These are phyloP conservation scores for Fusarium beomiforme DNA, from an alignment of 2,329 filamentous ascomycete species.

Conservation along the genomic window DNA sequence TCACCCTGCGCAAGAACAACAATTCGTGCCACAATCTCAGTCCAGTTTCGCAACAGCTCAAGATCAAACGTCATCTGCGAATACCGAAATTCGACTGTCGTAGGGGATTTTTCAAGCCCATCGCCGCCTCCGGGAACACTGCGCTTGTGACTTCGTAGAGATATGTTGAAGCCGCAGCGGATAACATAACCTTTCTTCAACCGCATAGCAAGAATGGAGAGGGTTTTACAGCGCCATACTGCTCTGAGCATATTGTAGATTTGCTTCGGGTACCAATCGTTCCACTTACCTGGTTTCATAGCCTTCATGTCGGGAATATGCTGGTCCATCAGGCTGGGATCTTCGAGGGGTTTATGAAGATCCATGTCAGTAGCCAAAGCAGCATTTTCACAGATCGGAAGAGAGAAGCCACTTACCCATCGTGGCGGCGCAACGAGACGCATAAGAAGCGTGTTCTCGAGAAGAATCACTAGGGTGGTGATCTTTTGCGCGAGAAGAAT, in stretches of 20 bases:
- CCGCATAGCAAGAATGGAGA: not conserved
- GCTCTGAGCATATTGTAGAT: constrained; percentile 1
- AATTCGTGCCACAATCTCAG: constrained; percentile 25
- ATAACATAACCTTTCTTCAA: rapidly evolving
- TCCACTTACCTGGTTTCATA: constrained; percentile 11
- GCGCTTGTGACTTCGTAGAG: not conserved
- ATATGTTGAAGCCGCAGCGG: constrained; percentile 9
- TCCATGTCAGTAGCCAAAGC: not conserved
- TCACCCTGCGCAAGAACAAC: constrained; percentile 20
- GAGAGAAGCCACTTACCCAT: not conserved
- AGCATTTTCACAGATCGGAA: not conserved
- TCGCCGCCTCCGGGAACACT: rapidly evolving
- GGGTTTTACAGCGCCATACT: constrained; percentile 20
- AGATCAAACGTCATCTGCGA: constrained; percentile 42
- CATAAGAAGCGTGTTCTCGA: constrained; percentile 34
- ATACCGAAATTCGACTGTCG: constrained; percentile 42
- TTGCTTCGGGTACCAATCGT: not conserved
- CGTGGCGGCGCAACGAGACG: constrained; percentile 1
- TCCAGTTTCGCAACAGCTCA: constrained; percentile 35
- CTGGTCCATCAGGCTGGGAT: not conserved
- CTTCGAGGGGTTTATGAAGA: rapidly evolving
- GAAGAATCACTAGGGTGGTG: constrained; percentile 27
- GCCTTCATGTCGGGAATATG: not conserved
- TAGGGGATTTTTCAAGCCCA: constrained; percentile 7
- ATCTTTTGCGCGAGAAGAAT: constrained; percentile 39